Conservation (phyloP, 2,329 filamentous ascomycete genomes). For the Arthrobotrys megalospora region DNA sequence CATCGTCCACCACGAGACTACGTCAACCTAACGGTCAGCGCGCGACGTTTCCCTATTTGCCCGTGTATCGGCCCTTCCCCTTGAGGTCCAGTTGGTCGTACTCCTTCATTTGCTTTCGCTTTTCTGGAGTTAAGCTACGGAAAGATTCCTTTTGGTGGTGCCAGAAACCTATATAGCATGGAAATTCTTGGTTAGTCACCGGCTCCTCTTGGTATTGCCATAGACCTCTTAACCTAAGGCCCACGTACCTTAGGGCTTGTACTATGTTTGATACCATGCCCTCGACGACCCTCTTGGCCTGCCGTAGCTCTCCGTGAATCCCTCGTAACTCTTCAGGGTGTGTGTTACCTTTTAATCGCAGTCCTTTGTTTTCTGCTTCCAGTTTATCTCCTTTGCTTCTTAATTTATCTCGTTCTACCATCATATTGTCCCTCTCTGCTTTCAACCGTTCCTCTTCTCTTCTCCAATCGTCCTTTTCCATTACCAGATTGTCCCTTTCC, state of each 20-base stretch:
- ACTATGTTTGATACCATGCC: background rate
- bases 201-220: constrained; percentile 4
- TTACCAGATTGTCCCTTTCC: background rate
- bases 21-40: constrained; percentile 4
- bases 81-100: background rate
- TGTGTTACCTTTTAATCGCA: constrained; percentile 12
- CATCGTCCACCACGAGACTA: too few relatives aligned
- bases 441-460: background rate
- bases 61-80: background rate
- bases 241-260: constrained; percentile 11
- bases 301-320: background rate
- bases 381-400: background rate
- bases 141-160: background rate
- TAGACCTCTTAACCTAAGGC: background rate
- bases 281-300: background rate
- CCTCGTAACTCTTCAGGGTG: constrained; percentile 4
- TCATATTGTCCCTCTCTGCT: background rate
- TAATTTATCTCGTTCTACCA: background rate
- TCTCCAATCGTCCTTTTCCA: background rate
- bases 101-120: constrained; percentile 3
- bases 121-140: background rate
- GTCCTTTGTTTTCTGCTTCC: background rate
- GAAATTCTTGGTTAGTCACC: constrained; percentile 16
- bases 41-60: background rate
- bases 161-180: constrained; percentile 17